These are phyloP conservation scores for Dothidotthia symphoricarpi DNA, from an alignment of 2,329 filamentous ascomycete genomes.

Conservation along the genomic window DNA sequence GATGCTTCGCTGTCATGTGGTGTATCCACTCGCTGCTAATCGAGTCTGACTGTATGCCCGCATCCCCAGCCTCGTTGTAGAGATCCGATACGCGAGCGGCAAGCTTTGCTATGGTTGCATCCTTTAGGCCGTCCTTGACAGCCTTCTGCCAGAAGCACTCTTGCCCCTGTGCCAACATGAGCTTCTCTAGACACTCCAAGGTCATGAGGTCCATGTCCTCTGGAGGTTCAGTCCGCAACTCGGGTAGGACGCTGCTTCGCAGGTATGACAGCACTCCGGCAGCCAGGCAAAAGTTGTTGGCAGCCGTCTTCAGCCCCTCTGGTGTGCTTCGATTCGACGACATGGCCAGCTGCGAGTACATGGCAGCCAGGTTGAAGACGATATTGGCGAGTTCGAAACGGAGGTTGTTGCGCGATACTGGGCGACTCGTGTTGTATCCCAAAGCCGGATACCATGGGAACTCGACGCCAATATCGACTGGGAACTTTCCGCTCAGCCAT, in stretches of 20 bases:
- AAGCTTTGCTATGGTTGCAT: conserved; percentile 85
- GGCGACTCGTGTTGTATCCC: conserved; percentile 80
- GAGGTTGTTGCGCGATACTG: conserved; percentile 65
- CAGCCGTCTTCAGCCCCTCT: conserved; percentile 83
- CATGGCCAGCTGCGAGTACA: conserved; percentile 90
- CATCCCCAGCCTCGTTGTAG: conserved; percentile 80
- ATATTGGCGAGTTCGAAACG: conserved; percentile 87
- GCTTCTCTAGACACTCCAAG: conserved; percentile 75
- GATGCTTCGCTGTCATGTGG: conserved; percentile 94
- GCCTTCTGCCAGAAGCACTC: conserved; percentile 99
- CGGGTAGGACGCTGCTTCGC: conserved; percentile 72
- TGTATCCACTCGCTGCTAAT: conserved; percentile 96
- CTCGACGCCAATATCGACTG: conserved; percentile 91
- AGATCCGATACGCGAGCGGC: conserved; percentile 89
- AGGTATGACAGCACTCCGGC: conserved; percentile 82
- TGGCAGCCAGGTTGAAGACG: conserved; percentile 86
- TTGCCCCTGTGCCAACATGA: conserved; percentile 89
- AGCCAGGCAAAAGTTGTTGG: conserved; percentile 83
- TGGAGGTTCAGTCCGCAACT: conserved; percentile 78
- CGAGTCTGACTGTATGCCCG: conserved; percentile 81
- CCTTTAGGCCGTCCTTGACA: conserved; percentile 89
- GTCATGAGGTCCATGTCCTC: conserved; percentile 95
- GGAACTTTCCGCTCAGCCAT: conserved; percentile 94
- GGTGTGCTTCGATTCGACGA: conserved; percentile 72
- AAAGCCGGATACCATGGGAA: conserved; percentile 95